Evolutionary conservation across 1,284 basidiomycete genomes (phyloP), one percentile per base, ranked within the genome.

Genomic region (Wolfiporia cocos): DNA sequence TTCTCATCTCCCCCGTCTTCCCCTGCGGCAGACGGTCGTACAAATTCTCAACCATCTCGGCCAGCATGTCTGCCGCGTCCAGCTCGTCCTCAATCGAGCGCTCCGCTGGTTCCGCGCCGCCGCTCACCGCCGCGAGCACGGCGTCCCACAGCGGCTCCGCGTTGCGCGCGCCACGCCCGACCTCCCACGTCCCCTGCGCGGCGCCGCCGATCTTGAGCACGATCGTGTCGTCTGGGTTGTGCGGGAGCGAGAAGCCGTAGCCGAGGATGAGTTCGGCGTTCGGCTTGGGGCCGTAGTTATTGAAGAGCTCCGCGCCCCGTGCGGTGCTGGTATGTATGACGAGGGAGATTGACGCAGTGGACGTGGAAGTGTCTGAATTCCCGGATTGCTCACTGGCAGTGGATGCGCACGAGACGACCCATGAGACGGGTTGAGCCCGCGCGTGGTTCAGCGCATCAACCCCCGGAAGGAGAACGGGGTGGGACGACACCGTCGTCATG

Each of bases 201-300:
- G 18, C 45, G 17, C 80, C 76, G 11, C 80, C 85, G 34, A 94
- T 68, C 45, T 83, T 83, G 23, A 95, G 74, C 1, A 86, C 70
- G 45, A 92, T 84, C 1, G 84, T 84, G 58, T 94, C 92, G 53
- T 92, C 88, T 0, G 86, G 85, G 53, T 94, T 92, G 21, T 72
- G 53, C 1, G 71, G 64, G 2, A 92, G 59, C 1, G 86, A 77
- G 62, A 95, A 96, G 1, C 92, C 92, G 56, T 94, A 95, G 2
- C 85, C 88, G 3, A 95, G 72, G 35, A 95, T 77, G 23, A 95
- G 73, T 58, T 92, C 88, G 19, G 89, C 75, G 60, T 93, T 94
- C 0, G 90, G 80, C 61, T 91, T 92, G 0, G 77, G 73, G 0
- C 88, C 89, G 55, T 91, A 91, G 57, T 93, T 94, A 65, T 94